These are phyloP conservation scores for Monosporascus sp. DNA, from an alignment of 2,329 filamentous ascomycete genomes.

Conservation along the genomic window DNA sequence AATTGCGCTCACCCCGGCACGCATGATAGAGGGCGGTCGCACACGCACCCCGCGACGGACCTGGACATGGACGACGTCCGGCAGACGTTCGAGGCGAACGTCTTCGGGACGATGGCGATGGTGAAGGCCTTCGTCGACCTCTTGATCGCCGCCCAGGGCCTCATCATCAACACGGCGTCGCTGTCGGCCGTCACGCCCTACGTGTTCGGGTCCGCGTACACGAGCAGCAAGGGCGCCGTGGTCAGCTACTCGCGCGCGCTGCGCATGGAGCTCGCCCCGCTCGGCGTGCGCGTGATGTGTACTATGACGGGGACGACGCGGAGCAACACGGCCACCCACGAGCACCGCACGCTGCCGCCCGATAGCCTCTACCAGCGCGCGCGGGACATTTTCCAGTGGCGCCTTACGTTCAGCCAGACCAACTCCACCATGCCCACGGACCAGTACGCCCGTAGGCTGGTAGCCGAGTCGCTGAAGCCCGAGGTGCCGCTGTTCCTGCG, in stretches of 20 bases:
- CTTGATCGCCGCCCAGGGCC: slow-evolving; percentile 40
- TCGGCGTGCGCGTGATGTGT: slow-evolving; percentile 48
- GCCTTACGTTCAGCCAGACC: slow-evolving; percentile 40
- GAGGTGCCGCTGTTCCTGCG: slow-evolving; percentile 24
- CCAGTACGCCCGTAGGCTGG: slow-evolving; percentile 35
- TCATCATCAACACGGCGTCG: slow-evolving; percentile 48
- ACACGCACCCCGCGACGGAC: slow-evolving; percentile 43
- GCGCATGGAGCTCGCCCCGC: slow-evolving; percentile 44
- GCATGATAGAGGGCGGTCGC: slow-evolving; percentile 36
- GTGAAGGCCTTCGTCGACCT: slow-evolving; percentile 39
- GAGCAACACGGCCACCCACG: slow-evolving; percentile 38
- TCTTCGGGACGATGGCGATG: slow-evolving; percentile 50
- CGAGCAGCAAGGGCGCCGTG: slow-evolving; percentile 45
- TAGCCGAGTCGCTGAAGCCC: slow-evolving; percentile 29
- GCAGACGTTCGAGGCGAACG: slow-evolving; percentile 47
- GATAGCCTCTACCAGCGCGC: slow-evolving; percentile 40
- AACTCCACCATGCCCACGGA: slow-evolving; percentile 35
- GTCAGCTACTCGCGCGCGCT: slow-evolving; percentile 44
- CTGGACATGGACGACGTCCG: slow-evolving; percentile 45
- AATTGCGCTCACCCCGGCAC: neutral
- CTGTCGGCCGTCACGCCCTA: slow-evolving; percentile 41
- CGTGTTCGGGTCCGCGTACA: slow-evolving; percentile 44
- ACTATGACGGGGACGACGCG: slow-evolving; percentile 45
- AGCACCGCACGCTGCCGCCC: slow-evolving; percentile 32
- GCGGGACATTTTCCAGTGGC: slow-evolving; percentile 35